phyloP scores from a whole-genome alignment of 768 basidiomycete species.

The Serpula lacrymans region DNA sequence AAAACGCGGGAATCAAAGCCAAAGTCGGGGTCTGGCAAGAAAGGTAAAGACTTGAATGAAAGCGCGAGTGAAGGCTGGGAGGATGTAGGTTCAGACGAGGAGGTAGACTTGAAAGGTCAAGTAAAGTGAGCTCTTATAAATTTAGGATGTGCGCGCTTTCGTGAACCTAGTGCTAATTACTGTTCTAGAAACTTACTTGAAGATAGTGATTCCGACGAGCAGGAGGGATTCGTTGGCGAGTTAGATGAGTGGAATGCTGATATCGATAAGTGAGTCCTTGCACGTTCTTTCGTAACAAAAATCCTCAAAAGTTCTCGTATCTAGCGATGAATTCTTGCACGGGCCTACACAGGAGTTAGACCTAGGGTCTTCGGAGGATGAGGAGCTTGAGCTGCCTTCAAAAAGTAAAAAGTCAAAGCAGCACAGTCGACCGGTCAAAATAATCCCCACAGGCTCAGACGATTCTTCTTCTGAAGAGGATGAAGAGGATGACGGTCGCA shows the following conservation, averaged over 20 bases:
- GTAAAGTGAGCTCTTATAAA: constrained; percentile 32
- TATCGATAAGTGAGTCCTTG: constrained; percentile 43
- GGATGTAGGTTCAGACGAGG: constrained; percentile 47
- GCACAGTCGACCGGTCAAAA: constrained; percentile 42
- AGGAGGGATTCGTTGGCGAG: constrained; percentile 37
- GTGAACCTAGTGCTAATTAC: constrained; percentile 1
- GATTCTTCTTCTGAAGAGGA: constrained; percentile 44
- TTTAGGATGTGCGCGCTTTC: constrained; percentile 5
- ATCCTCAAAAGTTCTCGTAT: constrained; percentile 8
- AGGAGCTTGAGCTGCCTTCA: constrained; percentile 33
- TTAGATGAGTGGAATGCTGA: constrained; percentile 51
- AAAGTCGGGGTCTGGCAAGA: constrained; percentile 1
- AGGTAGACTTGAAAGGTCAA: constrained; percentile 39
- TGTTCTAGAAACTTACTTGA: constrained; percentile 44
- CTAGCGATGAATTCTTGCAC: constrained; percentile 48
- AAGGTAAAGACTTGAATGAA: constrained; percentile 23
- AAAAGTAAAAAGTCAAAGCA: constrained; percentile 55
- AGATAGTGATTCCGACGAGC: constrained; percentile 40
- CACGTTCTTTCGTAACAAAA: constrained; percentile 7
- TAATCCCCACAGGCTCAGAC: constrained; percentile 50
- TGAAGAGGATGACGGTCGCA: constrained; percentile 46
- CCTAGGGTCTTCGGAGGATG: constrained; percentile 59
- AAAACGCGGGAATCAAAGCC: constrained; percentile 8
- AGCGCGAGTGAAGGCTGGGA: constrained; percentile 57
- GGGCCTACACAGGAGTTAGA: constrained; percentile 59